These are phyloP conservation scores for Trypanosoma scelopori DNA, from an alignment of 208 protist genomes.

Conservation along the genomic window DNA sequence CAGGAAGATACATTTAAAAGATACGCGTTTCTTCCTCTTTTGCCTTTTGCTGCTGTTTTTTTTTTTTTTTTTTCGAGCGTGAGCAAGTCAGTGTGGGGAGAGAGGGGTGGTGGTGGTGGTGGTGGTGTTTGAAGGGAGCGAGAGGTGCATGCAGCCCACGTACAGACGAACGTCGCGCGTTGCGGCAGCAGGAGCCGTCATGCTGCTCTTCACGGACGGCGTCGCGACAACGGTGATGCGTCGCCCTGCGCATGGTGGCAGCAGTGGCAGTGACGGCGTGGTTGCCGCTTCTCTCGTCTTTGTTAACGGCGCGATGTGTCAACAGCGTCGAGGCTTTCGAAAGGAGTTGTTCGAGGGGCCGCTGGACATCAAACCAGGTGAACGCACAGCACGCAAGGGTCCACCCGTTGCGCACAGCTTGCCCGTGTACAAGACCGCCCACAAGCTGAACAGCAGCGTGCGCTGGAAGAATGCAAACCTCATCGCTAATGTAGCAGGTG, in stretches of 20 bases:
- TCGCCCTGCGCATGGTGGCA: not conserved
- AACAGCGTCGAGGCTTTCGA: conserved; percentile 48
- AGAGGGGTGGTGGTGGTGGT: no score
- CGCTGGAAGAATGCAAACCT: conserved; percentile 89
- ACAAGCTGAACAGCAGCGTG: conserved; percentile 80
- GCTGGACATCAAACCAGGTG: conserved; percentile 74
- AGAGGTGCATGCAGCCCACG: not conserved
- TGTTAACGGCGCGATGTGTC: not conserved
- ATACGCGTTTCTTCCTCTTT: no score
- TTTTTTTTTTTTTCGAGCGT: no score
- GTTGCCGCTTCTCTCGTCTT: not conserved
- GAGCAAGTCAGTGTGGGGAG: no score
- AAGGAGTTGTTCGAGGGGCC: conserved; percentile 87
- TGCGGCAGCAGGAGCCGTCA: no score
- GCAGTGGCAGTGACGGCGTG: not conserved
- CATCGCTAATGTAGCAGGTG: conserved; percentile 77
- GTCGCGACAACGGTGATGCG: not conserved
- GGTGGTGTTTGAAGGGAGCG: not conserved
- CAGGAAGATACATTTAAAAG: no score
- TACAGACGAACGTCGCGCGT: not conserved
- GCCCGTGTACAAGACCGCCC: conserved; percentile 84
- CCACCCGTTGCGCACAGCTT: conserved; percentile 85
- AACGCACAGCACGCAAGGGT: conserved; percentile 69
- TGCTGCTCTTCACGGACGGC: not conserved
- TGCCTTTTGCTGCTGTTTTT: no score